phyloP scores from a whole-genome alignment of 495 filamentous ascomycete species.

The Penicillium bialowiezense region DNA sequence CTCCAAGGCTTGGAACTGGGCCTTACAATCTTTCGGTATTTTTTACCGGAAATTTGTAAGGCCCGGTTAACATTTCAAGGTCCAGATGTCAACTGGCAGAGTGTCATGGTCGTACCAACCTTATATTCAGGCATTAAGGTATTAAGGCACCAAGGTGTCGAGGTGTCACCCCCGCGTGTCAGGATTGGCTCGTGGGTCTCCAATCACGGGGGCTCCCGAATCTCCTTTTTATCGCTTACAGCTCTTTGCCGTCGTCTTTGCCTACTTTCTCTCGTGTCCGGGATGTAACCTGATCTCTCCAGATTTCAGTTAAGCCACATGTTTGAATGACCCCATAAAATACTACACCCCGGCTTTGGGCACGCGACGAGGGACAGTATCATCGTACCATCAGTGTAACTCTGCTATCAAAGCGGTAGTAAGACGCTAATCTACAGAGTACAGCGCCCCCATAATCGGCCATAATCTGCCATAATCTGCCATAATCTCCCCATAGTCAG shows the following conservation, averaged over 20 bases:
- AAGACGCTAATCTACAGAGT: background rate
- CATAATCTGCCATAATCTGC: too few relatives aligned
- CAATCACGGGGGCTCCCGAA: background rate
- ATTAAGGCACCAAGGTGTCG: background rate
- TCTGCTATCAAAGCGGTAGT: constrained; percentile 22
- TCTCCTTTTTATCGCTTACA: background rate
- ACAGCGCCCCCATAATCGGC: too few relatives aligned
- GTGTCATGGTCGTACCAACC: too few relatives aligned
- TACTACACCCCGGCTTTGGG: constrained; percentile 5
- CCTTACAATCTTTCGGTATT: too few relatives aligned
- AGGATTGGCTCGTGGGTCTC: too few relatives aligned
- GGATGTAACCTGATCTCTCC: constrained; percentile 1
- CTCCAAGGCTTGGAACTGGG: too few relatives aligned
- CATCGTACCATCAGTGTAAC: constrained; percentile 22
- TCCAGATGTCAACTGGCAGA: too few relatives aligned
- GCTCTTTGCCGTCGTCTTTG: background rate
- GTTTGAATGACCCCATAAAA: constrained; percentile 6
- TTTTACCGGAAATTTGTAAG: too few relatives aligned
- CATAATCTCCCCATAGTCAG: too few relatives aligned
- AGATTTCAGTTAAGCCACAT: background rate
- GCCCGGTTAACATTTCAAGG: too few relatives aligned
- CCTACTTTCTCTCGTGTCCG: background rate
- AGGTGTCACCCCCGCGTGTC: background rate
- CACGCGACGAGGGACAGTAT: constrained; percentile 11
- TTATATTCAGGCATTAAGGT: background rate